These are phyloP conservation scores for Penicillium cosmopolitanum DNA, from an alignment of 495 filamentous ascomycete genomes.

Conservation along the genomic window DNA sequence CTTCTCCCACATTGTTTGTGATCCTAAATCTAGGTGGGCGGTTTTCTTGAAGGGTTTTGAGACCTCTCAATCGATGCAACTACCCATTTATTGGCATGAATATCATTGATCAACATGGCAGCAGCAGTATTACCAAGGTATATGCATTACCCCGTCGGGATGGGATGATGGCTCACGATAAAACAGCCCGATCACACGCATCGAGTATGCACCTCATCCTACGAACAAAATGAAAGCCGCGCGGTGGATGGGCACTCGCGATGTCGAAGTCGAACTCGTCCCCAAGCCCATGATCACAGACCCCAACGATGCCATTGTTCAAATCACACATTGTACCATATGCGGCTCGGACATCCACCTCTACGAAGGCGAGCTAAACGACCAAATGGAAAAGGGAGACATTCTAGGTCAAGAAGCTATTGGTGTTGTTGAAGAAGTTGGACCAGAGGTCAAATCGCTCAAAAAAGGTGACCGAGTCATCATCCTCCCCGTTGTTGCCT, in stretches of 20 bases:
- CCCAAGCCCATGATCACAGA: slow-evolving; percentile 37
- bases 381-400: slow-evolving; percentile 60
- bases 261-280: slow-evolving; percentile 28
- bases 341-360: slow-evolving; percentile 39
- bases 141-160: too few relatives aligned
- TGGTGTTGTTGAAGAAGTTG: slow-evolving; percentile 40
- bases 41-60: too few relatives aligned
- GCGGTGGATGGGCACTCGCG: slow-evolving; percentile 30
- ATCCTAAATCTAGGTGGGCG: too few relatives aligned
- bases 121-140: slow-evolving; percentile 10
- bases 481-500: too few relatives aligned
- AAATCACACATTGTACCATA: slow-evolving; percentile 39
- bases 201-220: slow-evolving; percentile 28
- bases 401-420: slow-evolving; percentile 57
- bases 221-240: slow-evolving; percentile 36
- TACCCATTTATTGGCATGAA: too few relatives aligned
- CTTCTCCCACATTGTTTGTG: too few relatives aligned
- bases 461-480: slow-evolving; percentile 31
- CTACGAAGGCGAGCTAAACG: slow-evolving; percentile 31
- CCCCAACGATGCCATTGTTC: slow-evolving; percentile 38
- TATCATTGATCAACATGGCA: too few relatives aligned
- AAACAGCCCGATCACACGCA: slow-evolving; percentile 15
- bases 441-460: slow-evolving; percentile 30
- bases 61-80: too few relatives aligned
- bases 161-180: too few relatives aligned